Evolutionary conservation across 495 filamentous ascomycete genomes (phyloP), one percentile per base, ranked within the genome.

Genomic region (Xylaria telfairii): DNA sequence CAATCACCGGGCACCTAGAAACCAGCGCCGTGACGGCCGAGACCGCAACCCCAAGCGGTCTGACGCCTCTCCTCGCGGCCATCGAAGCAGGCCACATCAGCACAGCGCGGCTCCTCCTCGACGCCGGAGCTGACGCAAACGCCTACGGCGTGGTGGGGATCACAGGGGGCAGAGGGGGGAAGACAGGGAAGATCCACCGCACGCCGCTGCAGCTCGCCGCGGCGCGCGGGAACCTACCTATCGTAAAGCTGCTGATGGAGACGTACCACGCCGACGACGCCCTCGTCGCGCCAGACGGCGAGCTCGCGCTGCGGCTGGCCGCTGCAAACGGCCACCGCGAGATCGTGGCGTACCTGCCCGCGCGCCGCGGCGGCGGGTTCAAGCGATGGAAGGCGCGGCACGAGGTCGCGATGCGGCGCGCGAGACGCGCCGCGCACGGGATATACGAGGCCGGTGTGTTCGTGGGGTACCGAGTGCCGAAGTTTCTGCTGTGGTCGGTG

Each of bases 311-410:
- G 4, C 37, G 37, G 12, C 59, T 62, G 4, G 59, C 59, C 0
- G 13, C 59, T 0, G 37, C 77, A 4, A 62, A 44, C 21, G 72
- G 73, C 0, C 77, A 80, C 4, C 21, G 75, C 2, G 78, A 81
- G 24, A 67, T 81, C 17, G 79, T 80, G 5, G 74, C 62, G 32
- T 78, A 73, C 39, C 62, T 82, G 3, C 80, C 77, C 1, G n/a
- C 46, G 24, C 57, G 77, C 10, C 46, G 78, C n/a, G 78, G 75
- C 28, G 79, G 80, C n/a, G 78, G 70, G 51, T 79, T 72, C 47
- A 51, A 70, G 17, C 69, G 79, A 30, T 78, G 77, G 80, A 67
- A 68, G 72, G 19, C 61, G 32, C 49, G 72, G 7, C 71, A 80
- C 41, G 60, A 9, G 10, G 44, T 8, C 15, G 17, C 24, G 17